phyloP scores from a whole-genome alignment of 2,329 filamentous ascomycete genomes.

The Aspergillus sp. region DNA sequence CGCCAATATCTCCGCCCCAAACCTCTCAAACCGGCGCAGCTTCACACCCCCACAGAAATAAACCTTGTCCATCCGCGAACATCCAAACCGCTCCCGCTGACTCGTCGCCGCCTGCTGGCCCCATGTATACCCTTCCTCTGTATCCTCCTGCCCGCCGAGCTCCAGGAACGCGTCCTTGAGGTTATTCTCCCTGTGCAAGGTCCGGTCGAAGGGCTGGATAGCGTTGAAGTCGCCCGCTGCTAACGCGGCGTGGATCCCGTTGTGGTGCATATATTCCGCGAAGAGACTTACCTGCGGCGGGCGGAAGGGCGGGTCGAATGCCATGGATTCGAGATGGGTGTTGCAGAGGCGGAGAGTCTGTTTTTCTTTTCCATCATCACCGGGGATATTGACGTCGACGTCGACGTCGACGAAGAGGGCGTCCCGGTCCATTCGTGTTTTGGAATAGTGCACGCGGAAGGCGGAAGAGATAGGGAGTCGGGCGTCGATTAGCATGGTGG shows the following conservation, averaged over 20 bases:
- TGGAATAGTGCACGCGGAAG: conserved; percentile 11
- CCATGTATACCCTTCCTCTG: conserved; percentile 11
- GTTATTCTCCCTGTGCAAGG: conserved; percentile 1
- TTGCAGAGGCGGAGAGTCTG: conserved; percentile 4
- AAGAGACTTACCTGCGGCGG: conserved; percentile 7
- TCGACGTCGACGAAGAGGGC: conserved; percentile 10
- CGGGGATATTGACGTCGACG: too few species aligned
- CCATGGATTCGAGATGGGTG: conserved; percentile 11
- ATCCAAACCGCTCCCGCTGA: conserved; percentile 4
- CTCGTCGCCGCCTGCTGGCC: conserved; percentile 10
- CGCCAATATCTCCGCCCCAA: conserved; percentile 5
- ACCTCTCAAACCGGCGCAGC: background rate
- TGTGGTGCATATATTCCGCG: background rate
- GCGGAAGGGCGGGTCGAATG: background rate
- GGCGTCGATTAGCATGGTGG: background rate
- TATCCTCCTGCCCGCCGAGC: conserved; percentile 6
- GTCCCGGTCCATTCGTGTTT: conserved; percentile 11
- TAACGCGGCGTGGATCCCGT: background rate
- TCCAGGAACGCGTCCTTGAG: conserved; percentile 13
- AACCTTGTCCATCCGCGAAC: conserved; percentile 14
- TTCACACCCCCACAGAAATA: conserved; percentile 3
- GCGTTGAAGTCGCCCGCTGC: conserved; percentile 11
- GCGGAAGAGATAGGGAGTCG: background rate
- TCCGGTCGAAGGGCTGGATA: conserved; percentile 10
- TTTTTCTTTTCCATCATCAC: background rate